Conservation (phyloP, 1,284 basidiomycete species). For the Entoloma clypeatum region DNA sequence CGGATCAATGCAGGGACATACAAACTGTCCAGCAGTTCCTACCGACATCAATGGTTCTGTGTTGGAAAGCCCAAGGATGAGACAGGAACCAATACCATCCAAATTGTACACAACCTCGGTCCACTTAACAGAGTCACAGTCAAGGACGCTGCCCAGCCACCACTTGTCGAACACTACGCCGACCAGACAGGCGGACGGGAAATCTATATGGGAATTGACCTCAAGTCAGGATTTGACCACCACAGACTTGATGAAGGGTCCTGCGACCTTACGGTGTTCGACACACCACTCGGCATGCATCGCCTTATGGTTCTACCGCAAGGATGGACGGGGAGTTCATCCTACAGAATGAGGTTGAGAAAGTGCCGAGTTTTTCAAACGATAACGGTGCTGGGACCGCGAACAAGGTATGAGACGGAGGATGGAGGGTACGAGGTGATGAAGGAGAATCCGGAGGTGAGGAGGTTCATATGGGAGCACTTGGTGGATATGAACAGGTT, state of each 20-base stretch:
- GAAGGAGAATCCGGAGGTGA: slow-evolving; percentile 29
- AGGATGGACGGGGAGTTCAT: slow-evolving; percentile 38
- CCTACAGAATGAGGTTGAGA: slow-evolving; percentile 28
- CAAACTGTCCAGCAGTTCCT: too few relatives aligned
- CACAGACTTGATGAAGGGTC: slow-evolving; percentile 11
- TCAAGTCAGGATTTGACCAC: too few relatives aligned
- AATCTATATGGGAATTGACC: too few relatives aligned
- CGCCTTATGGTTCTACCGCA: slow-evolving; percentile 31
- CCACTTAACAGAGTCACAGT: too few relatives aligned
- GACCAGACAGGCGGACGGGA: too few relatives aligned
- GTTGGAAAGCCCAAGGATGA: too few relatives aligned
- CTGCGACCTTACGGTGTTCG: slow-evolving; percentile 28
- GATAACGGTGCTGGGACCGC: slow-evolving; percentile 32
- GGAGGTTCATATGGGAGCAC: slow-evolving; percentile 36
- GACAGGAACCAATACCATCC: too few relatives aligned
- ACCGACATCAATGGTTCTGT: too few relatives aligned
- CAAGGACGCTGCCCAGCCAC: too few relatives aligned
- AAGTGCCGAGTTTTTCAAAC: slow-evolving; percentile 20
- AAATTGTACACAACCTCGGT: too few relatives aligned
- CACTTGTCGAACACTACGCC: too few relatives aligned
- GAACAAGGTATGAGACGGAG: slow-evolving; percentile 21
- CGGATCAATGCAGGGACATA: too few relatives aligned
- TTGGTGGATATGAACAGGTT: slow-evolving; percentile 24
- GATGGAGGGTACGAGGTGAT: slow-evolving; percentile 28
- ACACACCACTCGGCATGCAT: slow-evolving; percentile 29